These are phyloP conservation scores for Gymnopus androsaceus DNA, from an alignment of 1,284 basidiomycete species.

Conservation along the genomic window DNA sequence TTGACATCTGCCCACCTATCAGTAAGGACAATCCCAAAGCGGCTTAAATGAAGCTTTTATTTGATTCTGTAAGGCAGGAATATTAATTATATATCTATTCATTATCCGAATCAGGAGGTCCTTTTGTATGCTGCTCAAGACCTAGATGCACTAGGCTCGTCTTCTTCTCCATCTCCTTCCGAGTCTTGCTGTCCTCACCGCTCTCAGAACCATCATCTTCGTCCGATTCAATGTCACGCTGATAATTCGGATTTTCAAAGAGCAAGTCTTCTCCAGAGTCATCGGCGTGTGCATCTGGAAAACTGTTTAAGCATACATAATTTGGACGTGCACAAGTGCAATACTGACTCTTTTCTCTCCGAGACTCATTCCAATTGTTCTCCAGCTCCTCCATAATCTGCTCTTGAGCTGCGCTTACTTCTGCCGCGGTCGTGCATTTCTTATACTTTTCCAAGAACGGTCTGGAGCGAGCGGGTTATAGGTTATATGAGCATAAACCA, in stretches of 20 bases:
- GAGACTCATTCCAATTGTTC: constrained; percentile 56
- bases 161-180: background rate
- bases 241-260: constrained; percentile 45
- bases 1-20: too few relatives aligned
- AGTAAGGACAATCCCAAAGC: too few relatives aligned
- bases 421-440: constrained; percentile 65
- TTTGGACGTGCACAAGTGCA: background rate
- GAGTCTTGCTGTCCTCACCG: too few relatives aligned
- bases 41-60: too few relatives aligned
- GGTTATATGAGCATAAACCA: background rate
- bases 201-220: background rate
- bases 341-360: constrained; percentile 48
- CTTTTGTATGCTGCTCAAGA: background rate
- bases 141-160: background rate
- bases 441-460: constrained; percentile 72
- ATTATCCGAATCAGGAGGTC: background rate
- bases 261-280: constrained; percentile 41
- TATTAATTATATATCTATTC: background rate
- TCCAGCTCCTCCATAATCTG: constrained; percentile 76
- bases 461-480: constrained; percentile 32
- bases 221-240: constrained; percentile 8
- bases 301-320: constrained; percentile 2
- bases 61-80: too few relatives aligned
- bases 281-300: constrained; percentile 20
- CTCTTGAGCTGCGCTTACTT: constrained; percentile 70